Evolutionary conservation across 2,329 filamentous ascomycete species (phyloP).

Genomic region (Fusarium sp.): DNA sequence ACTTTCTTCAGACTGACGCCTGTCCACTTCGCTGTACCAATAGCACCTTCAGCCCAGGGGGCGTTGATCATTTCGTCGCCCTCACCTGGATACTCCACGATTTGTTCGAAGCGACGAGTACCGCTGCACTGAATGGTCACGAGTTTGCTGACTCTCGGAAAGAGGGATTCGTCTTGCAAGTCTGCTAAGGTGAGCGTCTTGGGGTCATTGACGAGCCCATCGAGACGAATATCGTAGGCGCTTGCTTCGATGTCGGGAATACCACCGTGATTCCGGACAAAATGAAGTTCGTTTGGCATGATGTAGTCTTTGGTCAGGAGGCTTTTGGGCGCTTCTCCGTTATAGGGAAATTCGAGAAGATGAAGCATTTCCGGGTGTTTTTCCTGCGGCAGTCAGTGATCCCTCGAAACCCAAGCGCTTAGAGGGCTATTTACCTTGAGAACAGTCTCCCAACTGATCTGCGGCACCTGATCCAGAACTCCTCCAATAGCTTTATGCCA

Average conservation of each 20-base stretch:
- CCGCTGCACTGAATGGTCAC: slow-evolving; percentile 75
- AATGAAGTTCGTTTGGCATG: slow-evolving; percentile 68
- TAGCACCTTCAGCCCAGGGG: slow-evolving; percentile 73
- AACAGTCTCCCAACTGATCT: slow-evolving; percentile 67
- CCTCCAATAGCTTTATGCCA: slow-evolving; percentile 63
- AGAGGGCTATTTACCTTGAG: slow-evolving; percentile 42
- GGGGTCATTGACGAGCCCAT: slow-evolving; percentile 69
- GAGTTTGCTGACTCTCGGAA: slow-evolving; percentile 66
- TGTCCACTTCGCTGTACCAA: slow-evolving; percentile 70
- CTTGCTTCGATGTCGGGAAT: slow-evolving; percentile 71
- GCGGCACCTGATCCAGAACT: slow-evolving; percentile 57
- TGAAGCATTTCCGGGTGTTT: slow-evolving; percentile 70
- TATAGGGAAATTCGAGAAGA: slow-evolving; percentile 70
- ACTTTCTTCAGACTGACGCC: slow-evolving; percentile 75
- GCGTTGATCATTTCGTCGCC: slow-evolving; percentile 69
- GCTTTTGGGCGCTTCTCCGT: slow-evolving; percentile 68
- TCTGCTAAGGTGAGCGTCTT: slow-evolving; percentile 66
- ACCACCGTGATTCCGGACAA: slow-evolving; percentile 77
- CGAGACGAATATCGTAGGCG: slow-evolving; percentile 63
- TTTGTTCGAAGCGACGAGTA: slow-evolving; percentile 75
- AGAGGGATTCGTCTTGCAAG: slow-evolving; percentile 66
- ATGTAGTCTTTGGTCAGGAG: slow-evolving; percentile 65
- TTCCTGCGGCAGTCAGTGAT: slow-evolving; percentile 45
- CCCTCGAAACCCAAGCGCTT: accelerated
- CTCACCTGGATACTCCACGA: slow-evolving; percentile 70